Evolutionary conservation across 2,329 filamentous ascomycete genomes (phyloP), one percentile per base, ranked within the genome.

Genomic region (Neofusicoccum sp.): DNA sequence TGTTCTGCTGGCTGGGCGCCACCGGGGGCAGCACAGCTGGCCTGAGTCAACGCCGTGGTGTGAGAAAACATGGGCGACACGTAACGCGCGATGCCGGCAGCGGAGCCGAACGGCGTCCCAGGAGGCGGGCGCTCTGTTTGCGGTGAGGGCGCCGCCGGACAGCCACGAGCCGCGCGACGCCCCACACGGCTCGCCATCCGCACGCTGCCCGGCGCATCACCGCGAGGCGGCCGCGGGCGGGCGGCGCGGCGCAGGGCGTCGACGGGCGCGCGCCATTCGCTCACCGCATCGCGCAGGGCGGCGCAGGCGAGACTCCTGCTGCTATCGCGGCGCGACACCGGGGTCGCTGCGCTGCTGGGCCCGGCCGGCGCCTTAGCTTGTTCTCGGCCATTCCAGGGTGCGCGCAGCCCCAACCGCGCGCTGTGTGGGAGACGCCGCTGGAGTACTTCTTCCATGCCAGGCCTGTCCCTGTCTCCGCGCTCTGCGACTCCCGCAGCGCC

Each of bases 371-470:
- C 31, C 56, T 51, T 43, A 38, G 45, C 36, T 60, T 26, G 45
- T 51, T 60, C 57, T 60, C 57, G 57, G 51, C 57, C 57, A 60
- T 60, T 60, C 57, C 57, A 51, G 40, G 43, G 57, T 49, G 43
- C 33, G 56, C 40, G 41, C 44, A 48, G 34, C 36, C 57, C 44
- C 57, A 60, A 44, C 57, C 57, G 57, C 40, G 49, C 56, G 31
- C 56, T 59, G 26, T 26, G 34, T n/a, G 41, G 49, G 31, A 53
- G n/a, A 38, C 26, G 34, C 2, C 34, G 24, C 31, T 4, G 34
- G 30, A 30, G 49, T 41, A 40, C 49, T 41, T 54, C 36, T 54
- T 54, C 20, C 24, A 7, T 26, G 49, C 26, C n/a, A n/a, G 14
- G 26, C 38, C 38, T 33, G 49, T 41, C 49, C 49, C 49, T 54